A percentile compares a stretch with the other conserved stretches of the same genome.
Evolutionary conservation across 1,284 basidiomycete genomes (phyloP).

Genomic region (Papiliotrema flavescens): DNA sequence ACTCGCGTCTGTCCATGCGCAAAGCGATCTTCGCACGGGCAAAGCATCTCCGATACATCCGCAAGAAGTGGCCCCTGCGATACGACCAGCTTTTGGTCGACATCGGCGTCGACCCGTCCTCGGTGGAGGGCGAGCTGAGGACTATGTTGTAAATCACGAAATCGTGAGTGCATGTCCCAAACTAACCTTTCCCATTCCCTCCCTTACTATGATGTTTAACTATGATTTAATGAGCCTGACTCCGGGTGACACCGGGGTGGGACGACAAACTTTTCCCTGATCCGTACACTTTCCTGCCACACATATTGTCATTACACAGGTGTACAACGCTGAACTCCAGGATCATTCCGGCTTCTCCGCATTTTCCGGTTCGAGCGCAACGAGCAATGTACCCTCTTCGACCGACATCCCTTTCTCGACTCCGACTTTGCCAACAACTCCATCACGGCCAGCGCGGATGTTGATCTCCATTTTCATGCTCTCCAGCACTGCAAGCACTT

Average conservation of each 20-base stretch:
- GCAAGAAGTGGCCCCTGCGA: conserved; percentile 61
- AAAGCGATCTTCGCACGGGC: conserved; percentile 77
- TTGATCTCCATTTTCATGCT: conserved; percentile 97
- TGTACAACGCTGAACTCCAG: conserved; percentile 1
- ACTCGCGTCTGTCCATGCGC: conserved; percentile 69
- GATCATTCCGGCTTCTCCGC: conserved; percentile 5
- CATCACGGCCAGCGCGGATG: conserved; percentile 64
- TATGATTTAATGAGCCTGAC: conserved; percentile 51
- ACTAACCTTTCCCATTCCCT: not conserved
- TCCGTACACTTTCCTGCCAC: conserved; percentile 3
- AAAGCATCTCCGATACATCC: conserved; percentile 77
- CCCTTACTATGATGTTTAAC: conserved; percentile 37
- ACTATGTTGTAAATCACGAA: conserved; percentile 43
- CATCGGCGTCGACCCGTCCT: conserved; percentile 70
- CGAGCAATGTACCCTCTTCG: conserved; percentile 74
- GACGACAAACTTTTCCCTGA: conserved; percentile 26
- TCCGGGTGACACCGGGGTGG: conserved; percentile 13
- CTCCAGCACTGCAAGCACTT: conserved; percentile 77
- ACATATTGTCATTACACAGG: not conserved
- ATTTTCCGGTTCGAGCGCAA: conserved; percentile 51
- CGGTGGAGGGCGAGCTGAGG: conserved; percentile 84
- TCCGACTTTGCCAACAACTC: conserved; percentile 66
- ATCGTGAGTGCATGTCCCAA: not conserved
- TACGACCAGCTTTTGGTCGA: conserved; percentile 71
- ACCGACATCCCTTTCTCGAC: conserved; percentile 81